Evolutionary conservation across 805 yeast species (phyloP).

Genomic region (Zygotorulaspora chibaensis): DNA sequence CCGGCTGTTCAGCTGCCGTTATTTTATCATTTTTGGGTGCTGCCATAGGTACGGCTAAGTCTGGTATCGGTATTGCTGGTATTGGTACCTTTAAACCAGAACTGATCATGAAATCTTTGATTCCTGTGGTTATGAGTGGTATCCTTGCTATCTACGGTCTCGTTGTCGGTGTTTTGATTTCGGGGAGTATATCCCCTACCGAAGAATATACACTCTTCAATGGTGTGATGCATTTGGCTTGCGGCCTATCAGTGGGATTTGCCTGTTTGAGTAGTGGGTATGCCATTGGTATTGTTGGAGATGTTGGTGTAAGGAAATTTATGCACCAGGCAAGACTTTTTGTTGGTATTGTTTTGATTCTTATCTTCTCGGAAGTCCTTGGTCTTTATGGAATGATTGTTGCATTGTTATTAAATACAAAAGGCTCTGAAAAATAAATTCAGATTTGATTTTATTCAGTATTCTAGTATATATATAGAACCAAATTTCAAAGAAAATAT

Average conservation of each 20-base stretch:
- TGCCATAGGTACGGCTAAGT: slow-evolving; percentile 96
- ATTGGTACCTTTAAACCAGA: slow-evolving; percentile 98
- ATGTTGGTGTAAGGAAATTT: slow-evolving; percentile 82
- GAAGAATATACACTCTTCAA: slow-evolving; percentile 80
- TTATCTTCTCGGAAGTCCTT: slow-evolving; percentile 87
- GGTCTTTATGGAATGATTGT: slow-evolving; percentile 93
- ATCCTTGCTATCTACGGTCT: slow-evolving; percentile 94
- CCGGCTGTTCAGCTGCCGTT: slow-evolving; percentile 95
- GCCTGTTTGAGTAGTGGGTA: slow-evolving; percentile 96
- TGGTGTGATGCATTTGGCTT: slow-evolving; percentile 97
- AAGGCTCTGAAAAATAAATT: slow-evolving; percentile 53
- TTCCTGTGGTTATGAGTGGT: slow-evolving; percentile 98
- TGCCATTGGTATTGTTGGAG: slow-evolving; percentile 93
- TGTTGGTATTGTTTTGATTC: slow-evolving; percentile 84
- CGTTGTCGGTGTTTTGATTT: slow-evolving; percentile 93
- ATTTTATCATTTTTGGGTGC: slow-evolving; percentile 94
- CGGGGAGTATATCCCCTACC: slow-evolving; percentile 79
- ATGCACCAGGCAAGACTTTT: slow-evolving; percentile 86
- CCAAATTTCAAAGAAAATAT: slow-evolving; percentile 3
- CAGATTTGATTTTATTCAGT: slow-evolving; percentile 1
- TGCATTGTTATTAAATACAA: slow-evolving; percentile 87
- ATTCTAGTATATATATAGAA: slow-evolving; percentile 1
- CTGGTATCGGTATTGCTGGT: slow-evolving; percentile 97
- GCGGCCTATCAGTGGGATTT: slow-evolving; percentile 94
- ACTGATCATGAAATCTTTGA: slow-evolving; percentile 87